Base-by-base conservation (phyloP, 1,284 basidiomycete species). In the Mycena sp. region DNA sequence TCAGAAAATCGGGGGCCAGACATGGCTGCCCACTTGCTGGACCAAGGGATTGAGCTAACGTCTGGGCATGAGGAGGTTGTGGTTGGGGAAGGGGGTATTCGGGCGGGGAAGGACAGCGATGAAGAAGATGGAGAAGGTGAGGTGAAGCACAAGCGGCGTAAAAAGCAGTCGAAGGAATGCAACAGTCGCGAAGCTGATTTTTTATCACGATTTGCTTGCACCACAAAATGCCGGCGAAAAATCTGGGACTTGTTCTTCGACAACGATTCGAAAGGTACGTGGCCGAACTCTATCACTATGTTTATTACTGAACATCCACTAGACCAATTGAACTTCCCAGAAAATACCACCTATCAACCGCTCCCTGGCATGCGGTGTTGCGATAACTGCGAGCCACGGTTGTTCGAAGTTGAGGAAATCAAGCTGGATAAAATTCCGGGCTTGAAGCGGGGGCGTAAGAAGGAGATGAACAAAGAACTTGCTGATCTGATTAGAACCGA, bases 241-340 rank as follows among this genome's bases (percentile, higher is more conserved):
- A 50, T 66, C 19, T 69, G 67, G 67, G 56, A 69, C 26, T 37
- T 54, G n/a, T 69, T 61, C 48, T 68, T 64, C 41, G 53, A 44
- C 12, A 69, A 69, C 37, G 49, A 52, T 14, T 32, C 30, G 3
- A 69, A 69, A 57, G 35, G 67, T 68, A 21, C 37, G 53, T 58
- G 17, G 28, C 26, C n/a, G 23, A 32, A 30, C 23, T 32, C 14
- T 29, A 12, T n/a, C 12, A 21, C 32, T 52, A 9, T 30, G 50
- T 17, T 32, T 9, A 12, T 40, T 28, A 19, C 32, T 53, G 40
- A 60, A 32, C 16, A 32, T 17, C 10, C 19, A 35, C 30, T 5
- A 64, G 61, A 35, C 11, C 44, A 44, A 38, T 40, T 58, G 6
- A 28, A 41, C 16, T 40, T 29, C 25, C 35, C 35, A 10, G 37